Conservation (phyloP, 1,284 basidiomycete species). For the Ganoderma lucidum region DNA sequence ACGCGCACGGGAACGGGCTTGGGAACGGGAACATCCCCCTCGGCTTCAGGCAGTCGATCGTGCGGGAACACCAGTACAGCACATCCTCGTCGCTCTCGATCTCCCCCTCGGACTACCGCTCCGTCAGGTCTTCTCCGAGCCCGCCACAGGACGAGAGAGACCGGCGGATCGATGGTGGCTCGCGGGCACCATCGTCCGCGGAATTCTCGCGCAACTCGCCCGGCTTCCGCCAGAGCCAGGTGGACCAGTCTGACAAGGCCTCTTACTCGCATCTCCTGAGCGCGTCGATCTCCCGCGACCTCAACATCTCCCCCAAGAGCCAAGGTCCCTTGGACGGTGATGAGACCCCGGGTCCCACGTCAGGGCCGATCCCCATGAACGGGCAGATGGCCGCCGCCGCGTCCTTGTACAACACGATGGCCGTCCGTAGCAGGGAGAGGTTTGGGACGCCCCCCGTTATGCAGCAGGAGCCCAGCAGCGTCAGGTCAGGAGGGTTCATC, state of each 20-base stretch:
- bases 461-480: slow-evolving; percentile 49
- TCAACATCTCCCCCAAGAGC: slow-evolving; percentile 57
- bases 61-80: slow-evolving; percentile 61
- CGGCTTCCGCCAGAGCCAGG: slow-evolving; percentile 41
- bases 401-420: slow-evolving; percentile 36
- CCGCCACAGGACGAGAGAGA: slow-evolving; percentile 54
- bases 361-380: slow-evolving; percentile 33
- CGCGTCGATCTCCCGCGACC: slow-evolving; percentile 48
- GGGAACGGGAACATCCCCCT: slow-evolving; percentile 44
- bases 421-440: slow-evolving; percentile 38
- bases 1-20: slow-evolving; percentile 1
- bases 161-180: slow-evolving; percentile 34
- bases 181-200: slow-evolving; percentile 41
- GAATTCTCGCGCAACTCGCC: slow-evolving; percentile 56
- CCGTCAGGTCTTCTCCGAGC: slow-evolving; percentile 74
- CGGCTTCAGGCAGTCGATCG: slow-evolving; percentile 54
- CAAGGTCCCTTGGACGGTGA: slow-evolving; percentile 65
- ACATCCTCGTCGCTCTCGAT: slow-evolving; percentile 61
- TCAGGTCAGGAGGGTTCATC: slow-evolving; percentile 39
- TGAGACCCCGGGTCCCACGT: slow-evolving; percentile 44
- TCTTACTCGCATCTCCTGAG: slow-evolving; percentile 49
- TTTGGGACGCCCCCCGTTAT: slow-evolving; percentile 50
- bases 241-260: slow-evolving; percentile 51
- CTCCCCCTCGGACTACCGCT: slow-evolving; percentile 71
- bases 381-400: slow-evolving; percentile 32